Evolutionary conservation across 2,329 filamentous ascomycete species (phyloP), one percentile per base, ranked within the genome.

Genomic region (Cryphonectria japonica): DNA sequence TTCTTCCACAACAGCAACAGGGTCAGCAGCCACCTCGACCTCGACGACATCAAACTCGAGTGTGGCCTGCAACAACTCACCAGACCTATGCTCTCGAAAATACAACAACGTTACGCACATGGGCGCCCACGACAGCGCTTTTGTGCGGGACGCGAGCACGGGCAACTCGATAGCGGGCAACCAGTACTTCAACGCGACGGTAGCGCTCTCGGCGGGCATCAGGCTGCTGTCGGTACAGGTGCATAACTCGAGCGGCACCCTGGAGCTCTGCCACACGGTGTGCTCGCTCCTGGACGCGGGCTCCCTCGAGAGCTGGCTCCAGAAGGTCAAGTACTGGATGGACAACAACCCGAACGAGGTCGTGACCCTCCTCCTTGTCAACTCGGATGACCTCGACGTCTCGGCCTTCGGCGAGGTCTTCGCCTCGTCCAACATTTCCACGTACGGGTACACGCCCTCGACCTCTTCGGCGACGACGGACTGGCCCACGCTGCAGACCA

Each of bases 71-170:
- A 96, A 96, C 83, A 95, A 95, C 84, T 94, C 92, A 0, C 92
- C 92, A 0, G 82, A 85, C 60, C 87, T 96, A 57, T 96, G 93
- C 84, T 83, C 82, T 73, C 88, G 88, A 74, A 82, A 87, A 26
- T 96, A 96, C 83, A 90, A 89, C 82, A 89, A 92, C 75, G 87
- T 96, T 75, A 95, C 93, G 3, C 87, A 95, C 79, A 88, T 95
- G 77, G 92, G 92, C 32, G 92, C 91, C 26, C 93, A 95, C 82
- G 87, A 94, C 81, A 90, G 88, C 72, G 85, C 92, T 14, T 95
- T 94, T 78, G 80, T 94, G 60, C 85, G 91, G 66, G 90, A 93
- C 76, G 79, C 82, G 37, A 86, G 85, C 69, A 91, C 89, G 0
- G 83, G 82, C 72, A 88, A 91, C 79, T 89, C 88, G 37, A 80